These are phyloP conservation scores for Colletotrichum orchidophilum DNA, from an alignment of 2,329 filamentous ascomycete genomes.

Conservation along the genomic window DNA sequence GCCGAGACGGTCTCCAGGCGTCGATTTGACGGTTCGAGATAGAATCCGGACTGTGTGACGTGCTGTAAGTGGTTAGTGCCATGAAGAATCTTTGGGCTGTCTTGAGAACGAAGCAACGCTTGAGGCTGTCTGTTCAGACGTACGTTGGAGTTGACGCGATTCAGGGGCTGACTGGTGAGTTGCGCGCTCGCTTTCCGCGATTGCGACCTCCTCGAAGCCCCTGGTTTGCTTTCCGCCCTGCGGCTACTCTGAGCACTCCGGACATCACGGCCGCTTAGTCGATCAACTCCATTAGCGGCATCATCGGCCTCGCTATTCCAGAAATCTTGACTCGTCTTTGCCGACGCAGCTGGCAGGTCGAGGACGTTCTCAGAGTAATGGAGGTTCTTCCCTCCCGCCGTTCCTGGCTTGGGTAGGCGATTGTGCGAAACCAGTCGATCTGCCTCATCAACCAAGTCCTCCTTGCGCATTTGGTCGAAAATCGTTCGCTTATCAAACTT, in stretches of 20 bases:
- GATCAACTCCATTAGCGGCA: slow-evolving; percentile 56
- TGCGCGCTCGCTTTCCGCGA: slow-evolving; percentile 64
- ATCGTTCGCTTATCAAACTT: slow-evolving; percentile 95
- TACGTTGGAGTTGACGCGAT: slow-evolving; percentile 59
- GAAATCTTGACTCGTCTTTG: slow-evolving; percentile 59
- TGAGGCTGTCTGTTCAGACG: slow-evolving; percentile 39
- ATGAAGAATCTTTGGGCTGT: slow-evolving; percentile 14
- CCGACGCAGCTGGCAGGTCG: slow-evolving; percentile 60
- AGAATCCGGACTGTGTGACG: slow-evolving; percentile 56
- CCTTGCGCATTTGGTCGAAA: slow-evolving; percentile 90
- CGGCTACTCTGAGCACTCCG: slow-evolving; percentile 61
- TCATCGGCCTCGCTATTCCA: slow-evolving; percentile 84
- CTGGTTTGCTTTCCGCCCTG: slow-evolving; percentile 63
- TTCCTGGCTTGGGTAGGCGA: slow-evolving; percentile 73
- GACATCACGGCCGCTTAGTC: slow-evolving; percentile 58
- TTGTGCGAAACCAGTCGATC: slow-evolving; percentile 94
- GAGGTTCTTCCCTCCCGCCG: slow-evolving; percentile 85
- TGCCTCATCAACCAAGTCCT: slow-evolving; percentile 88
- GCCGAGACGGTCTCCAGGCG: slow-evolving; percentile 73
- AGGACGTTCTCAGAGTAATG: slow-evolving; percentile 94
- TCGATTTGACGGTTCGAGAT: slow-evolving; percentile 63
- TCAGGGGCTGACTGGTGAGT: slow-evolving; percentile 50
- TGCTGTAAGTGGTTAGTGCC: slow-evolving; percentile 42
- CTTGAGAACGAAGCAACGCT: slow-evolving; percentile 25
- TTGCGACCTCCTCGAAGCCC: slow-evolving; percentile 59